Evolutionary conservation across 345 rosid species (phyloP).

Genomic region (Ricinus communis): DNA sequence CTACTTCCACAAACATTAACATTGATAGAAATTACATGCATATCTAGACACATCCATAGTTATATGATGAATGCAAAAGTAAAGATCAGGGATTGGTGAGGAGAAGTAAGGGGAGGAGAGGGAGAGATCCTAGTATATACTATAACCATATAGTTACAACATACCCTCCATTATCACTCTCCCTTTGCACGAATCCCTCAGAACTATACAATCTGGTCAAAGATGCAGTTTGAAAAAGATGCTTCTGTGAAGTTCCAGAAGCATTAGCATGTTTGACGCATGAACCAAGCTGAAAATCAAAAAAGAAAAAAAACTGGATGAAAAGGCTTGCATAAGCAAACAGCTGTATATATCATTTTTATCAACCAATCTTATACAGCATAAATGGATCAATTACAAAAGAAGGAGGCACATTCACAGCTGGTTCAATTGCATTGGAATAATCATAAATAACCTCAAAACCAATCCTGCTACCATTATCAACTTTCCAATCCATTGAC

Average conservation of each 20-base stretch:
- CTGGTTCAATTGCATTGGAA: neutral
- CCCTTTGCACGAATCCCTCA: conserved; percentile 54
- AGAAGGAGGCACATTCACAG: neutral
- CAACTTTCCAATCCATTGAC: neutral
- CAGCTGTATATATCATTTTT: neutral
- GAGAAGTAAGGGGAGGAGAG: no score
- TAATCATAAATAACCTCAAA: neutral
- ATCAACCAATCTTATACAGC: neutral
- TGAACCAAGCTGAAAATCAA: conserved; percentile 43
- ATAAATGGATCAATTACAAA: neutral
- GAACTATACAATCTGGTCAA: conserved; percentile 53
- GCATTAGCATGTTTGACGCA: conserved; percentile 41
- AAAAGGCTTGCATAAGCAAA: neutral
- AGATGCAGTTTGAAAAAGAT: conserved; percentile 19
- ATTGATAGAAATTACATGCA: neutral
- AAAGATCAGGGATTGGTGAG: neutral
- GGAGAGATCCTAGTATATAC: neutral
- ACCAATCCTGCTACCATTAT: neutral
- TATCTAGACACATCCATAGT: neutral
- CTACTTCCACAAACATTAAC: neutral
- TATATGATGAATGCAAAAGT: neutral
- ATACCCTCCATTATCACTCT: conserved; percentile 42
- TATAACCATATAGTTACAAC: neutral
- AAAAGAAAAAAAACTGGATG: neutral
- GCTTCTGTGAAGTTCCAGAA: conserved; percentile 33